Evolutionary conservation across 352 stramenopile genomes (phyloP).

Genomic region (Phytophthora litchii): DNA sequence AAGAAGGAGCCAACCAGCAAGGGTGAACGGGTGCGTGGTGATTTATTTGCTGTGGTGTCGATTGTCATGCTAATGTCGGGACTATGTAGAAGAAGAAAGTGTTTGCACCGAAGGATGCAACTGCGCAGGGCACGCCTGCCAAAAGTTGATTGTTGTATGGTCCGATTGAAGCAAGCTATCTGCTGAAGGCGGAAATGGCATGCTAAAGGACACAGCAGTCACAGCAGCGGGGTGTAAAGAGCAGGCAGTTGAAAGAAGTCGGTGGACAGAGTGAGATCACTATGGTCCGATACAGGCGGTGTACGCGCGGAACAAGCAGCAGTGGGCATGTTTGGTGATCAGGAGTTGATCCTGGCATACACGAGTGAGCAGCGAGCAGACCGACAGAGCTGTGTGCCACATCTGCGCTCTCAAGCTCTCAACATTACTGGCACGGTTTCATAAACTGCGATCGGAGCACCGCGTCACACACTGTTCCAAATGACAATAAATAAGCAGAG

Average conservation of each 20-base stretch:
- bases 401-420: slow-evolving; percentile 9
- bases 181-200: slow-evolving; percentile 13
- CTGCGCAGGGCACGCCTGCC: slow-evolving; percentile 36
- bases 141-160: slow-evolving; percentile 40
- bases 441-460: slow-evolving; percentile 11
- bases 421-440: slow-evolving; percentile 25
- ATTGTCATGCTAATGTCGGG: slow-evolving; percentile 1
- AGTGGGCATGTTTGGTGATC: slow-evolving; percentile 19
- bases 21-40: slow-evolving; percentile 38
- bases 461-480: slow-evolving; percentile 13
- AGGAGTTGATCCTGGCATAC: slow-evolving; percentile 2
- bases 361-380: slow-evolving; percentile 16
- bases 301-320: slow-evolving; percentile 11
- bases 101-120: slow-evolving; percentile 65
- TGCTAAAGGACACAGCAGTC: slow-evolving; percentile 18
- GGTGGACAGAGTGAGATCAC: slow-evolving; percentile 2
- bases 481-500: slow-evolving; percentile 29
- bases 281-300: slow-evolving; percentile 7
- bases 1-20: slow-evolving; percentile 44
- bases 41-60: background rate
- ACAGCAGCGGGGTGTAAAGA: slow-evolving; percentile 21
- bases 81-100: slow-evolving; percentile 64
- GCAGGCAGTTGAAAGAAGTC: slow-evolving; percentile 22
- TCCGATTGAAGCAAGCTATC: slow-evolving; percentile 15
- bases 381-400: slow-evolving; percentile 11